Base-by-base conservation (phyloP, 2,329 filamentous ascomycete genomes). In the Penicillium paneum region DNA sequence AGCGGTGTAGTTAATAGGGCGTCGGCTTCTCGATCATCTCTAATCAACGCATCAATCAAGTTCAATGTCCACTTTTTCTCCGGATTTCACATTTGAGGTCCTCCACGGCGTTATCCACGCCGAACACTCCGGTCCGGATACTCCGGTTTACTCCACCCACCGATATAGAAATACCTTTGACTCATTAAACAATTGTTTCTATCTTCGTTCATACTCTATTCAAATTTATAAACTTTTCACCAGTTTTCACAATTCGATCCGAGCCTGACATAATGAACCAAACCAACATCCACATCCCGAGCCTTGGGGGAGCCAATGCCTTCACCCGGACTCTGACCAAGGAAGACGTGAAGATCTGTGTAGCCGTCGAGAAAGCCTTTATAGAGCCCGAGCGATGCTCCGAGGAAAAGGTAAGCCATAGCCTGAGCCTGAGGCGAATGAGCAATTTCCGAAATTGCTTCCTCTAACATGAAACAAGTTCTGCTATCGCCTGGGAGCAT, bases 301-400 rank as follows among this genome's bases (percentile, higher is more conserved):
- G 39, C n/a, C 51, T 59, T 4, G 19, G 40, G 11, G 51, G 51
- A 2, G 6, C 44, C 5, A 52, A 59, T 11, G 35, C 52, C 8
- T 55, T 49, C 34, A 39, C 58, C 12, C 54, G 60, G 13, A 53
- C 56, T 21, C 43, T 62, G 15, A 47, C 19, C 19, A 36, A 40
- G 10, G 35, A 55, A 13, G 60, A 62, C 12, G 49, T 61, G 12
- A 52, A 62, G 6, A 52, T 50, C 15, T 62, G 60, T 31, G 47
- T 55, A 24, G 31, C 15, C 2, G 58, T 62, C 24, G 58, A 61
- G 19, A 42, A 38, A 19, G 54, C 60, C 10, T 62, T 62, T 38
- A 42, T 47, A 19, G 53, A 53, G 32, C 31, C 54, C 2, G 60
- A 62, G 38, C 35, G 56, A 32, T 62, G 60, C 17, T 61, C 60